Percentiles rank a stretch among this genome's conserved stretches.
These are phyloP conservation scores for Pyrrhoderma noxium DNA, from an alignment of 1,284 basidiomycete species.

Conservation along the genomic window DNA sequence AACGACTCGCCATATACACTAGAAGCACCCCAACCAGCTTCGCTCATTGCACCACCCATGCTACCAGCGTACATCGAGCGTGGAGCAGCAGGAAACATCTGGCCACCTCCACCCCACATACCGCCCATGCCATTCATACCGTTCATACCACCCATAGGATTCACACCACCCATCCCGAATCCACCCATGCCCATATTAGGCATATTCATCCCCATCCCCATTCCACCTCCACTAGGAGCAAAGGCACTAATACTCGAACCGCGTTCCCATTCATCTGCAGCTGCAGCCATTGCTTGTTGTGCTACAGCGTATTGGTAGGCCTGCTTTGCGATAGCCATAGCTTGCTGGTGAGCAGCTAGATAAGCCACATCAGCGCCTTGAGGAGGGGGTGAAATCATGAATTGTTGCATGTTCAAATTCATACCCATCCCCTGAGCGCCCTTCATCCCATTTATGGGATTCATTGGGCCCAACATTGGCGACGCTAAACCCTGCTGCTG, in stretches of 20 bases:
- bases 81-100: constrained; percentile 42
- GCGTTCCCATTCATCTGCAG: constrained; percentile 81
- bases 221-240: constrained; percentile 33
- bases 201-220: constrained; percentile 24
- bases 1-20: constrained; percentile 64
- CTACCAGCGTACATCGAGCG: constrained; percentile 50
- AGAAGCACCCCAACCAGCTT: constrained; percentile 53
- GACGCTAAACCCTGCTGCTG: constrained; percentile 18
- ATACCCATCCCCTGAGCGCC: constrained; percentile 29
- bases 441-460: constrained; percentile 32
- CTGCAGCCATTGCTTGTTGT: constrained; percentile 75
- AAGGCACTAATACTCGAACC: constrained; percentile 50
- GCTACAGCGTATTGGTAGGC: constrained; percentile 80
- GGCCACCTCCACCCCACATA: constrained; percentile 33
- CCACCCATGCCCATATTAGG: constrained; percentile 24
- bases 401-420: constrained; percentile 31
- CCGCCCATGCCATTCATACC: constrained; percentile 26
- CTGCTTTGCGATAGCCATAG: constrained; percentile 75
- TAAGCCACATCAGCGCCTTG: constrained; percentile 44
- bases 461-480: constrained; percentile 27
- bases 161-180: constrained; percentile 31
- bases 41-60: constrained; percentile 41
- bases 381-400: constrained; percentile 38
- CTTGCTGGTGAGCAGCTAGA: constrained; percentile 70
- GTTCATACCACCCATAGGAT: constrained; percentile 26